phyloP scores from a whole-genome alignment of 805 yeast species.

The Pichia exigua region DNA sequence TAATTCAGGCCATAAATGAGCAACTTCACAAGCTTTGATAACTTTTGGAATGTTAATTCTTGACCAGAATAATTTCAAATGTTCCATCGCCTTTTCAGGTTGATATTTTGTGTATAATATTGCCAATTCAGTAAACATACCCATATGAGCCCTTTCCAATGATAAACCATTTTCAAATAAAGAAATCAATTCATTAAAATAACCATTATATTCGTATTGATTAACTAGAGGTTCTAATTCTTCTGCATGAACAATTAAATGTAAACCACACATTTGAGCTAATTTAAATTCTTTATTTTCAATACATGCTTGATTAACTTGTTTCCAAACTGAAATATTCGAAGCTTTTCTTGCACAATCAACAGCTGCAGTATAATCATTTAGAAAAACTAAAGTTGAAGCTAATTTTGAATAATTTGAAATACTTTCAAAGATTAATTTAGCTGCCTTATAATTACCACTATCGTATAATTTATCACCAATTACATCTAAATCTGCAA shows the following conservation, averaged over 20 bases:
- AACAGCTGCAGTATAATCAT: constrained; percentile 93
- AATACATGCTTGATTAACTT: constrained; percentile 94
- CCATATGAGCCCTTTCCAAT: constrained; percentile 98
- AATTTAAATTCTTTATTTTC: constrained; percentile 90
- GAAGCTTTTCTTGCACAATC: constrained; percentile 99
- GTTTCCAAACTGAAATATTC: constrained; percentile 90
- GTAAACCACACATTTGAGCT: constrained; percentile 98
- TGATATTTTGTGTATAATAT: constrained; percentile 82
- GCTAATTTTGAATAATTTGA: constrained; percentile 95
- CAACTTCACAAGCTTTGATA: constrained; percentile 83
- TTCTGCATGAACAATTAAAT: constrained; percentile 94
- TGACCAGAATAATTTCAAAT: constrained; percentile 95
- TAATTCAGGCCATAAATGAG: constrained; percentile 94
- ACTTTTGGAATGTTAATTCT: constrained; percentile 97
- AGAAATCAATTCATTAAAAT: constrained; percentile 84
- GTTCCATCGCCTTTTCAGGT: constrained; percentile 90
- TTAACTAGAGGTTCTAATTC: constrained; percentile 84
- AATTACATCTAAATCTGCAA: constrained; percentile 83
- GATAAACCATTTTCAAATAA: constrained; percentile 94
- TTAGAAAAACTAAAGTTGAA: constrained; percentile 86
- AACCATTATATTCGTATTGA: constrained; percentile 84
- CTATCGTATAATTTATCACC: constrained; percentile 86
- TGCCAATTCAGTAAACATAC: constrained; percentile 97
- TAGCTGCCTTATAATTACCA: constrained; percentile 87
- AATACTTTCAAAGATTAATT: constrained; percentile 72